phyloP scores from a whole-genome alignment of 163 green algal species.

The Scenedesmus sp. region DNA sequence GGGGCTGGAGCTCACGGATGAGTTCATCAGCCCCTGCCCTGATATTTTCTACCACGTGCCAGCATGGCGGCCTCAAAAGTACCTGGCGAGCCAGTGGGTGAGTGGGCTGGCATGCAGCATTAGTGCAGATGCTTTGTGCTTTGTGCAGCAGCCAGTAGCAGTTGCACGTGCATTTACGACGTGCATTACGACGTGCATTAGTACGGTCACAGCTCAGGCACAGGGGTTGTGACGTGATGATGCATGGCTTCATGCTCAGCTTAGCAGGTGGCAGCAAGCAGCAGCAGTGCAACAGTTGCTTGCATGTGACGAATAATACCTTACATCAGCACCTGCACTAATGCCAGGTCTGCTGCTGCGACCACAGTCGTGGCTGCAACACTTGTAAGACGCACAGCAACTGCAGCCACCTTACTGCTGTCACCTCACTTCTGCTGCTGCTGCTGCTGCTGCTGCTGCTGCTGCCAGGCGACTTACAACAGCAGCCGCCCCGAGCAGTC shows the following conservation, averaged over 20 bases:
- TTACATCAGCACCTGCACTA: no score
- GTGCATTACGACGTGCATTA: no score
- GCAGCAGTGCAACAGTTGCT: neutral
- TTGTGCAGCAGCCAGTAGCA: no score
- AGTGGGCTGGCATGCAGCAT: neutral
- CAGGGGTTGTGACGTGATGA: no score
- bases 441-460: no score
- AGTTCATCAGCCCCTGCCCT: slow-evolving; percentile 37
- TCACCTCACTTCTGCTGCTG: neutral
- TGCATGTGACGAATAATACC: no score
- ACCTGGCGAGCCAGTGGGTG: neutral
- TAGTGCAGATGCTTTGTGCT: no score
- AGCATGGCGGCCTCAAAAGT: slow-evolving; percentile 13
- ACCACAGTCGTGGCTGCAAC: no score
- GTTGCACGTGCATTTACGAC: no score
- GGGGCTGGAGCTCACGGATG: slow-evolving; percentile 24
- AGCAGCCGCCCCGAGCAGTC: neutral
- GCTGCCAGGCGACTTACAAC: neutral
- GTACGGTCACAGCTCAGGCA: no score
- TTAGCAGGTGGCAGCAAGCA: neutral
- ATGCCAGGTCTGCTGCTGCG: no score
- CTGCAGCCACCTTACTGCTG: neutral
- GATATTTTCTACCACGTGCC: slow-evolving; percentile 44
- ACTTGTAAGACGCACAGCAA: neutral
- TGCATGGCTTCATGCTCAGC: no score